Conservation (phyloP, 164 flowering plant species). For the Chimonanthus salicifolius region DNA sequence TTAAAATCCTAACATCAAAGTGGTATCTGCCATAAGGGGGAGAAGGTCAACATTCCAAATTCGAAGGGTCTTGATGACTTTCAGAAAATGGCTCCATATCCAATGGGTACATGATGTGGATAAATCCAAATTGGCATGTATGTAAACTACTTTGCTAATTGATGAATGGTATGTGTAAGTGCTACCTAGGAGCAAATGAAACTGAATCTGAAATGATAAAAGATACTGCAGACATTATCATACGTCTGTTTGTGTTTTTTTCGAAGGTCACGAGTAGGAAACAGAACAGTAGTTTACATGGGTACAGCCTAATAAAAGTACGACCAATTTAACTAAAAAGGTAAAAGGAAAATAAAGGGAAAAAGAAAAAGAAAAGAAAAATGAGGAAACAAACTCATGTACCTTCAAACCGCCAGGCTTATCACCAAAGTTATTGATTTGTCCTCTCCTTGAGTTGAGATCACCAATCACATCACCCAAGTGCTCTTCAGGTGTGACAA, state of each 20-base stretch:
- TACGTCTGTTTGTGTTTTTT: neutral
- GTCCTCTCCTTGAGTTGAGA: constrained; percentile 96
- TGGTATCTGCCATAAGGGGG: neutral
- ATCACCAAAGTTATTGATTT: constrained; percentile 83
- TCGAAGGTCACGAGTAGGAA: neutral
- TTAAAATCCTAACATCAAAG: too few species aligned
- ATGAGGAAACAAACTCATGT: constrained; percentile 5
- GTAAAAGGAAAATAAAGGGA: neutral
- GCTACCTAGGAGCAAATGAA: neutral
- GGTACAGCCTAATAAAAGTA: too few species aligned
- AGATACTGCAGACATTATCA: neutral
- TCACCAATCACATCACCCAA: constrained; percentile 99
- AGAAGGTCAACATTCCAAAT: neutral
- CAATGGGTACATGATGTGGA: neutral
- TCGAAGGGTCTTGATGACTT: neutral
- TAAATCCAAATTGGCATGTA: neutral
- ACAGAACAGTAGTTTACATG: too few species aligned
- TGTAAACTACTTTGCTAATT: neutral
- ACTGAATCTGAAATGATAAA: neutral
- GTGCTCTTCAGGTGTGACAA: constrained; percentile 94
- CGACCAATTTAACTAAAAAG: too few species aligned
- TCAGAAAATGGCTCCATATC: neutral
- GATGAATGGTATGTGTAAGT: neutral
- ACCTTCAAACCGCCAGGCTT: constrained; percentile 99
- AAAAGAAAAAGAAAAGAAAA: neutral